Percentiles rank a stretch among this genome's conserved stretches.
These are phyloP conservation scores for Tylopilus sp. DNA, from an alignment of 768 basidiomycete species.

Conservation along the genomic window DNA sequence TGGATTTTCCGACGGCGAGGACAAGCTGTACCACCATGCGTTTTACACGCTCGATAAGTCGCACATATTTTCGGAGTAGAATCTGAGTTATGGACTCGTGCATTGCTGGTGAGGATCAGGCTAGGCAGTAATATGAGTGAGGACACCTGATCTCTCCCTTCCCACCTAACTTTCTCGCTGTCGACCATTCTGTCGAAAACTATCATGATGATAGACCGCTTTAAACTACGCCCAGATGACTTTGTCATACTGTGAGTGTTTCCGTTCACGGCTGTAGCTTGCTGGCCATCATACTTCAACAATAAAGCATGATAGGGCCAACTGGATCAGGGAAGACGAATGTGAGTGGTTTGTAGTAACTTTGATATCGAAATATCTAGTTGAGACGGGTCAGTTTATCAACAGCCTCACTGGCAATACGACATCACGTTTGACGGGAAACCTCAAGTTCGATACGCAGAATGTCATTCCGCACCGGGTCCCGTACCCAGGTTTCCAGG, in stretches of 20 bases:
- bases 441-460: conserved; percentile 14
- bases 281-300: not conserved
- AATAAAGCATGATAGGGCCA: conserved; percentile 24
- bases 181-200: too few species aligned
- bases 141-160: too few species aligned
- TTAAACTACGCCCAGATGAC: conserved; percentile 9
- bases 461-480: conserved; percentile 3
- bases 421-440: not conserved
- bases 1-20: too few species aligned
- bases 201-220: too few species aligned
- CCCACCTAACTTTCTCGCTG: too few species aligned
- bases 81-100: too few species aligned
- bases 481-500: rapidly evolving
- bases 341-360: conserved; percentile 9
- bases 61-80: too few species aligned
- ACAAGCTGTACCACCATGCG: too few species aligned
- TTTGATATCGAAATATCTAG: not conserved
- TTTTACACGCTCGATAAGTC: too few species aligned
- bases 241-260: conserved; percentile 13
- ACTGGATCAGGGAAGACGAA: conserved; percentile 26
- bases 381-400: conserved; percentile 7
- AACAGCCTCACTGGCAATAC: conserved; percentile 5
- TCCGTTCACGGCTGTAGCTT: not conserved
- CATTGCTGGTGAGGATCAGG: too few species aligned
- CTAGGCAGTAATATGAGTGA: too few species aligned